Conservation (phyloP, 1,139 yeast genomes). For the Geotrichum aggregatum region DNA sequence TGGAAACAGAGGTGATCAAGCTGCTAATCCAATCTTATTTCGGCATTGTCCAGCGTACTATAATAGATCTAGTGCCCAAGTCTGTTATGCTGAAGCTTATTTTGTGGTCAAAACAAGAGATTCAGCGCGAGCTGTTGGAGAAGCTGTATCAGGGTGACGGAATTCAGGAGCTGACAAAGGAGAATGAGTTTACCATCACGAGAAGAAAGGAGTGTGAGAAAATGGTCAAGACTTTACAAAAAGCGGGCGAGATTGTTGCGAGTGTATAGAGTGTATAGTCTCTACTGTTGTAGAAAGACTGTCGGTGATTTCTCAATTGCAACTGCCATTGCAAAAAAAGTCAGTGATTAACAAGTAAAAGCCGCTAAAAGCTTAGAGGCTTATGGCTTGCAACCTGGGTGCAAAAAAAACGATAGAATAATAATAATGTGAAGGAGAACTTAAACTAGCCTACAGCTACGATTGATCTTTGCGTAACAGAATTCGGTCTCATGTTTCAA, state of each 20-base stretch:
- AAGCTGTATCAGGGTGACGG: conserved; percentile 77
- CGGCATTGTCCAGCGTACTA: conserved; percentile 87
- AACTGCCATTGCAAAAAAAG: too few species aligned
- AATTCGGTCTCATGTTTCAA: too few species aligned
- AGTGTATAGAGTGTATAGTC: conserved; percentile 65
- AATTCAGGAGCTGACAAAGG: conserved; percentile 75
- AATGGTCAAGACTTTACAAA: conserved; percentile 86
- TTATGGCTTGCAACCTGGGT: too few species aligned
- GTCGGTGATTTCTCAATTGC: too few species aligned
- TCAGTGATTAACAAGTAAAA: too few species aligned
- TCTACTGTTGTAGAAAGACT: too few species aligned
- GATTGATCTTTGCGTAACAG: too few species aligned
- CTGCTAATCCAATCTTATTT: conserved; percentile 84
- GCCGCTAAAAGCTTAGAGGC: too few species aligned
- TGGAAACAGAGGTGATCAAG: conserved; percentile 96
- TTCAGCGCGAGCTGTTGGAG: conserved; percentile 85
- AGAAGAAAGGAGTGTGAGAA: conserved; percentile 91
- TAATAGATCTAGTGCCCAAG: conserved; percentile 90
- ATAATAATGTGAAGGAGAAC: too few species aligned
- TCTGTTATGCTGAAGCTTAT: conserved; percentile 92
- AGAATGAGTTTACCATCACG: conserved; percentile 87
- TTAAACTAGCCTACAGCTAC: too few species aligned
- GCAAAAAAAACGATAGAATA: too few species aligned
- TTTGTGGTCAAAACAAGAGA: conserved; percentile 74
- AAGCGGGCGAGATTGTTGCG: conserved; percentile 88